Base-by-base conservation (phyloP, 345 rosid species). In the Rhodamnia argentea region DNA sequence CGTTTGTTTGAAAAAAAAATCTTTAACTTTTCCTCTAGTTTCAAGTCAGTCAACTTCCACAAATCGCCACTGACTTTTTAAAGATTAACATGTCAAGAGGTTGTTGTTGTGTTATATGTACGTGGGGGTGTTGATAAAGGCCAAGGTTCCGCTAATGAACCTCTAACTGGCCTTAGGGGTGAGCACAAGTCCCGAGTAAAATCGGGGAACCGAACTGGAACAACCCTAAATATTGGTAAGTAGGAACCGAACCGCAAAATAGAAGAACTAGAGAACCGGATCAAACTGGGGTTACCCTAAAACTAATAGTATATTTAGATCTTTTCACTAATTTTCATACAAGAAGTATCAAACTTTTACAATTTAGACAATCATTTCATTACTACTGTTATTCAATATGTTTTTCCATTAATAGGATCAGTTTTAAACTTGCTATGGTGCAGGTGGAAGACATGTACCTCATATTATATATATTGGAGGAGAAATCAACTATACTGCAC, bases 161-260 rank as follows among this genome's bases (percentile, higher is more conserved):
- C 7, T 70, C 47, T 70, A 18, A 9, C 0, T 70, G 2, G 23
- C 22, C 6, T 2, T 70, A 70, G 78, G 10, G 4, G 23, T 18
- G 23, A 37, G 47, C 47, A 70, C 37, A 26, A 44, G 13, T 18
- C 7, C 40, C 47, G 0, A 1, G 23, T 0, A 70, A 10, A 32
- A 0, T 20, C 0, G 13, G 3, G 3, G 4, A 70, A 18, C 1
- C 4, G 3, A 6, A 70, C 1, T 1, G 5, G 26, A 37, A 0
- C 7, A 0, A 70, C 0, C 7, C 40, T 18, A 10, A 29, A 16
- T 18, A 9, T 37, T 37, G 7, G 6, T 70, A 6, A 7, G 9
- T 13, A 13, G 10, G 3, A 3, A 58, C 2, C 3, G 13, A 70
- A 8, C 1, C 0, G 0, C 4, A 29, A 16, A 64, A 29, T 29